Evolutionary conservation across 2,329 filamentous ascomycete species (phyloP), one percentile per base, ranked within the genome.

Genomic region (Paracamarosporium sp.): DNA sequence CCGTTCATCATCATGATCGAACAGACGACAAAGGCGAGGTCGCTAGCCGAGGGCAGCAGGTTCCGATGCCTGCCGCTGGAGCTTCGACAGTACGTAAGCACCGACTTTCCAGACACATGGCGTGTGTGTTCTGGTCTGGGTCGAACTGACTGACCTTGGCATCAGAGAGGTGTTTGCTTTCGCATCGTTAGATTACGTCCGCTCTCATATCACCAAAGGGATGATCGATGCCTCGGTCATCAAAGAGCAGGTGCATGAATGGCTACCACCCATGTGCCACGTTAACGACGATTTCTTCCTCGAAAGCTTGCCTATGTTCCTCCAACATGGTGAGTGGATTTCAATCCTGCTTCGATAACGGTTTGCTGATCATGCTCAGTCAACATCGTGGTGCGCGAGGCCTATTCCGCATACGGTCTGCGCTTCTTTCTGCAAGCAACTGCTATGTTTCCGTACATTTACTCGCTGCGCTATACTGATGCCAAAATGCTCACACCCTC

Each of bases 251-350:
- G 35, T 50, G 11, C 47, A 45, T 30, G 33, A 46, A n/a, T 60
- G 58, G 55, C 43, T 55, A 12, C 55, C 55, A 9, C 43, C 55
- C 20, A 53, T 61, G 41, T 61, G 58, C 38, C 46, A 48, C 13
- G 58, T 57, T 36, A 52, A 53, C 31, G 55, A 57, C 22, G 33
- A 40, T 4, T 53, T 61, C 47, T 61, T 57, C 20, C 4, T 50
- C 7, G 58, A 61, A 17, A 30, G 41, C 15, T 31, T 61, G 12
- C 58, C 55, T 1, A 50, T 61, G 33, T 47, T 61, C 17, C 43
- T 61, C 15, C 27, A 41, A 2, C 51, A 55, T 27, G 36, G 45
- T 48, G 13, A 35, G 45, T 48, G 5, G 8, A 15, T 13, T 13
- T 35, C n/a, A 15, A 5, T 17, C 11, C 22, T 5, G 13, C 30